Percentiles rank a stretch among this genome's conserved stretches.
phyloP scores from a whole-genome alignment of 768 basidiomycete genomes.

The Termitomyces eurrhizus region DNA sequence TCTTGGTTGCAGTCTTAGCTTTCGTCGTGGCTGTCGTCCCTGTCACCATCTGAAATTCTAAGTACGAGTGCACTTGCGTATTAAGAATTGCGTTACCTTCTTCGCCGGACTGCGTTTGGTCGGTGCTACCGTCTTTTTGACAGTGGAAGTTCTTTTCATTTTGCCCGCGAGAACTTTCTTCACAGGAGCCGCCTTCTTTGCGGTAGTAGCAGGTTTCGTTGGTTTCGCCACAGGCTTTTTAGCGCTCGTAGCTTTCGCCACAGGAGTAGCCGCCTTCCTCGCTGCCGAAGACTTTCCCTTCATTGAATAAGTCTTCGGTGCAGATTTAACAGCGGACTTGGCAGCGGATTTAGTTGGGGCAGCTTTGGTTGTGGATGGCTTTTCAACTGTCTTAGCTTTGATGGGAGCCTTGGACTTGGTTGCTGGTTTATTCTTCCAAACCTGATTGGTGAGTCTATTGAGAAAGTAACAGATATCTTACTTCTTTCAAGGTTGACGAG shows the following conservation, averaged over 20 bases:
- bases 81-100: conserved; percentile 25
- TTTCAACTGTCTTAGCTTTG: conserved; percentile 19
- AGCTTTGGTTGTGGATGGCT: conserved; percentile 21
- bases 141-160: conserved; percentile 27
- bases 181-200: conserved; percentile 18
- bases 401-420: conserved; percentile 25
- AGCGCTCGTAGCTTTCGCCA: conserved; percentile 23
- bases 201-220: conserved; percentile 26
- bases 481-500: conserved; percentile 37
- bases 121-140: conserved; percentile 34
- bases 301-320: conserved; percentile 28
- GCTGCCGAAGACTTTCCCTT: conserved; percentile 16
- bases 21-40: conserved; percentile 40
- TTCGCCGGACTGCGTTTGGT: conserved; percentile 36
- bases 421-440: conserved; percentile 32
- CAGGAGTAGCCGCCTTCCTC: conserved; percentile 13
- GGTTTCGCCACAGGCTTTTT: conserved; percentile 29
- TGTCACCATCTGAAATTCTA: conserved; percentile 30
- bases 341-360: conserved; percentile 25
- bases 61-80: not conserved
- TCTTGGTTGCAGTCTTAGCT: conserved; percentile 30
- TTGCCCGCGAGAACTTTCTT: conserved; percentile 35
- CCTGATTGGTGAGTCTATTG: conserved; percentile 6
- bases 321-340: conserved; percentile 27
- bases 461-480: conserved; percentile 20